Evolutionary conservation across 164 flowering plant species (phyloP), one percentile per base, ranked within the genome.

Genomic region (Paratinospora sagittata): DNA sequence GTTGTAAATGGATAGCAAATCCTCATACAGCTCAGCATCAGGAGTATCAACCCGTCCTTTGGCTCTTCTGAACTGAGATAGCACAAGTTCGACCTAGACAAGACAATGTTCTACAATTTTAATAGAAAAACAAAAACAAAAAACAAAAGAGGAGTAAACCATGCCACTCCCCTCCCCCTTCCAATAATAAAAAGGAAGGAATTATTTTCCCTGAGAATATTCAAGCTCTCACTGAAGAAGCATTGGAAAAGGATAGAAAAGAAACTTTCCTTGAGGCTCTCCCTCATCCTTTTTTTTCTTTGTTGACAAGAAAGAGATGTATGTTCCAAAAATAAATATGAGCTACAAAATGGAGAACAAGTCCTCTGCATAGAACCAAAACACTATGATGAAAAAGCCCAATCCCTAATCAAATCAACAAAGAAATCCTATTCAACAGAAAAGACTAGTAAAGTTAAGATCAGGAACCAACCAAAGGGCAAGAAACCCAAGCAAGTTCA

Each of bases 11-110:
- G 69, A 77, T 8, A 80, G 66, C 19, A 95, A 82, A 80, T 89
- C 92, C 26, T 79, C 87, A 76, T 82, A 81, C 66, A 92, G 77
- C 81, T 90, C 88, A 74, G 68, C 77, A 81, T 95, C 90, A 0
- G 86, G 83, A 6, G 82, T 63, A 67, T 89, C 97, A 39, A 79
- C 78, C 75, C 95, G 86, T 63, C 83, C 97, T 79, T 86, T 90
- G 43, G 97, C 95, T 84, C 96, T 86, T 86, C 78, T 83, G 77
- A 92, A 90, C 80, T 94, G 98, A 69, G 88, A 71, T 77, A 87
- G 80, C 60, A 94, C 97, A 62, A 94, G 96, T 79, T 90, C 98
- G 82, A 90, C 92, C 98, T 94, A 86, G 66, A 61, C 68, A 73
- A 27, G 66, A 68, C 49, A 67, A 26, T 36, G 52, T 27, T 49